phyloP scores from a whole-genome alignment of 441 rosid species.

The Populus hybrid region DNA sequence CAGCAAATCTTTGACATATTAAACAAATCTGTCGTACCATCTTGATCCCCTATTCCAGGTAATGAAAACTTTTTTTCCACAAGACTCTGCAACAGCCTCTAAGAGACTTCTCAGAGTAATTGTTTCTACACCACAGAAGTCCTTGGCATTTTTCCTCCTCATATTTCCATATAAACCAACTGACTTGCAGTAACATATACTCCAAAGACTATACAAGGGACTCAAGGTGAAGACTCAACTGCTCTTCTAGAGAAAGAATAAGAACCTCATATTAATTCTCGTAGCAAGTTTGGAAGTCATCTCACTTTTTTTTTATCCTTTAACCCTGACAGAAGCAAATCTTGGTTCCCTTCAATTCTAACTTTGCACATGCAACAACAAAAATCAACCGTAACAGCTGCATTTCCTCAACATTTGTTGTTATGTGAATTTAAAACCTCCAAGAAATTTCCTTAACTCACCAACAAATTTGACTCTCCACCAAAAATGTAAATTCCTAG shows the following conservation, averaged over 20 bases:
- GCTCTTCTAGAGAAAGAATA: background rate
- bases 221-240: conserved; percentile 4
- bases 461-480: background rate
- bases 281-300: background rate
- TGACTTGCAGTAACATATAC: background rate
- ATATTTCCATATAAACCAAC: background rate
- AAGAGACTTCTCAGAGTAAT: background rate
- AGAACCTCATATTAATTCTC: background rate
- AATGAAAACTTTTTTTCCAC: too few relatives aligned
- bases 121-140: background rate
- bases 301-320: background rate
- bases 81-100: too few relatives aligned
- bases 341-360: background rate
- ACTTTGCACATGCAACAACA: background rate
- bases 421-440: background rate
- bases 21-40: background rate
- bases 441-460: background rate
- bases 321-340: background rate
- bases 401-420: background rate
- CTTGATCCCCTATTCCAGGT: background rate
- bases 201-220: background rate
- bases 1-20: background rate
- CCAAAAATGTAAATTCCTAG: background rate
- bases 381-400: background rate
- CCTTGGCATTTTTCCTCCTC: background rate